Evolutionary conservation across 805 yeast species (phyloP), one percentile per base, ranked within the genome.

Genomic region (Wickerhamomyces ciferrii): DNA sequence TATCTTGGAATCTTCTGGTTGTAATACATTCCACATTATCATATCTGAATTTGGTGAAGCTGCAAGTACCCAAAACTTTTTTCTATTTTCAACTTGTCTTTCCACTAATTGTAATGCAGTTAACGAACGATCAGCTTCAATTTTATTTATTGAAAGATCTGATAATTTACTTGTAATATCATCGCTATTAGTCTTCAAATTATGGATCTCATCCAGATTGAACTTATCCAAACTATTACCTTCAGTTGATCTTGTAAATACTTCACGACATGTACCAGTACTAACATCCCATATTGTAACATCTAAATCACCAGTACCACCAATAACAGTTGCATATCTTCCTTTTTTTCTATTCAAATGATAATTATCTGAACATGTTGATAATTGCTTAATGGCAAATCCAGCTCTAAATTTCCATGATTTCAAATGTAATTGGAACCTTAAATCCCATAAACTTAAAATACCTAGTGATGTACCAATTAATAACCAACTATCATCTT

Each of bases 201-300:
- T 15, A 11, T 35, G 24, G 24, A 59, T 19, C 32, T 59, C 61
- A 40, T 21, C 18, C 15, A 52, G 23, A 15, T 15, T 40, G 34
- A 55, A 51, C 39, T 51, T 54, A 13, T 60, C 61, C 39, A 58
- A 29, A 9, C 49, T 46, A 14, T 47, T 38, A 7, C 44, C 38
- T 4, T 46, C 45, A 13, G 41, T 18, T 1, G 52, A 50, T 17
- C 55, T 47, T 1, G 56, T 52, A 41, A 70, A 67, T 0, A 73
- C 67, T 46, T 69, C 73, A 23, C 73, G 68, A 55, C 95, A 85
- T 41, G 76, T 79, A 18, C 78, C 68, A 21, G 74, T 71, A 9
- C 87, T 81, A 13, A 87, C 71, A 56, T 87, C 92, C 94, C 96
- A 87, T 0, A 88, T 72, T 0, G 85, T 74, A 5, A 84, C 71